Evolutionary conservation across 768 basidiomycete species (phyloP).

Genomic region (Fomitopsis pulvina): DNA sequence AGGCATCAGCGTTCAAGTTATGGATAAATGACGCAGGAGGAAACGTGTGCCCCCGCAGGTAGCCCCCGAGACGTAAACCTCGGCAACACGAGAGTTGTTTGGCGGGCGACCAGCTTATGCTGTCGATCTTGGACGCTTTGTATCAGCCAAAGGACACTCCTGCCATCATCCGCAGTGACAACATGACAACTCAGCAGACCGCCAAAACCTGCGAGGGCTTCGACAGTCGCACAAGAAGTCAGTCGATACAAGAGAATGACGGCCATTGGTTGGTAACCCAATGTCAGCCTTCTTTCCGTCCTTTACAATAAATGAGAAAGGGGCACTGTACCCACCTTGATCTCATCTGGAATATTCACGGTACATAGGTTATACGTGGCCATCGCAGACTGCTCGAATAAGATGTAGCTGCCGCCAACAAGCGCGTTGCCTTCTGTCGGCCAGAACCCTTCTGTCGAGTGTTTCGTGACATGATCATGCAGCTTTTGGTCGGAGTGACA

Average conservation of each 20-base stretch:
- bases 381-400: slow-evolving; percentile 63
- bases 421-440: slow-evolving; percentile 65
- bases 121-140: slow-evolving; percentile 81
- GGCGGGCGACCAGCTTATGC: slow-evolving; percentile 37
- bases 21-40: slow-evolving; percentile 12
- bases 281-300: slow-evolving; percentile 94
- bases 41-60: slow-evolving; percentile 75
- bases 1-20: no score
- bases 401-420: slow-evolving; percentile 85
- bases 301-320: slow-evolving; percentile 25
- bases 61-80: slow-evolving; percentile 79
- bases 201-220: slow-evolving; percentile 62
- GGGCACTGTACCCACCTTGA: slow-evolving; percentile 46
- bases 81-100: slow-evolving; percentile 80
- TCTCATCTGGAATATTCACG: slow-evolving; percentile 27
- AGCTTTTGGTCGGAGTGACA: slow-evolving; percentile 89
- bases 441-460: slow-evolving; percentile 68
- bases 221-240: slow-evolving; percentile 15
- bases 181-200: slow-evolving; percentile 16
- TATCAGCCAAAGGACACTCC: slow-evolving; percentile 77
- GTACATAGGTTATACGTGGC: slow-evolving; percentile 45
- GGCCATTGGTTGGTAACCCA: slow-evolving; percentile 63
- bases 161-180: slow-evolving; percentile 25
- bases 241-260: slow-evolving; percentile 22
- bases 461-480: slow-evolving; percentile 57